These are phyloP conservation scores for Ramaria rubella DNA, from an alignment of 768 basidiomycete genomes.

Conservation along the genomic window DNA sequence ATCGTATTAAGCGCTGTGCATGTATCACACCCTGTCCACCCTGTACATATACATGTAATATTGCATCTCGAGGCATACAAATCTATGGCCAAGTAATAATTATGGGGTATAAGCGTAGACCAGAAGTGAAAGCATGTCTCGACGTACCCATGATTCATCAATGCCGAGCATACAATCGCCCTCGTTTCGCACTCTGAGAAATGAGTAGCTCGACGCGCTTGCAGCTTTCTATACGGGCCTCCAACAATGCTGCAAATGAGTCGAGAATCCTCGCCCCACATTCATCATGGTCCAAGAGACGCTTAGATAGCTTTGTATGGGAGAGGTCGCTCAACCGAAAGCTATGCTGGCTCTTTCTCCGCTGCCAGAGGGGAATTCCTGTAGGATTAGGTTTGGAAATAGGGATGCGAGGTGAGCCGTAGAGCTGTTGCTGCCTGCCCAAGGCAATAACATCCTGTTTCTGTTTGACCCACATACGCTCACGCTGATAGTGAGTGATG, in stretches of 20 bases:
- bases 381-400: conserved; percentile 16
- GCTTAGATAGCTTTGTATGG: neutral
- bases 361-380: conserved; percentile 16
- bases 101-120: neutral
- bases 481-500: conserved; percentile 60
- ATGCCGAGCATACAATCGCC: neutral
- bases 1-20: too few relatives aligned
- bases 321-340: conserved; percentile 4
- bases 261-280: conserved; percentile 48
- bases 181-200: neutral
- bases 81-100: too few relatives aligned
- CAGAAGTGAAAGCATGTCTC: neutral
- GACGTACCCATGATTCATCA: neutral
- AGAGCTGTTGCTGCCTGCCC: conserved; percentile 27
- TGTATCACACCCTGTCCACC: too few relatives aligned
- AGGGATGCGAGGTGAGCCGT: conserved; percentile 18
- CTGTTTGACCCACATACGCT: conserved; percentile 66
- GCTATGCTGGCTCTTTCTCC: conserved; percentile 24
- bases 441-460: conserved; percentile 56
- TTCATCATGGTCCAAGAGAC: neutral
- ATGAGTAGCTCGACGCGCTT: conserved; percentile 36
- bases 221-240: conserved; percentile 71
- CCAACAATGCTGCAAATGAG: conserved; percentile 67
- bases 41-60: too few relatives aligned
- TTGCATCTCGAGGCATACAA: too few relatives aligned